phyloP scores from a whole-genome alignment of 371 early-diverging fungal genomes.

The Smittium culicis region DNA sequence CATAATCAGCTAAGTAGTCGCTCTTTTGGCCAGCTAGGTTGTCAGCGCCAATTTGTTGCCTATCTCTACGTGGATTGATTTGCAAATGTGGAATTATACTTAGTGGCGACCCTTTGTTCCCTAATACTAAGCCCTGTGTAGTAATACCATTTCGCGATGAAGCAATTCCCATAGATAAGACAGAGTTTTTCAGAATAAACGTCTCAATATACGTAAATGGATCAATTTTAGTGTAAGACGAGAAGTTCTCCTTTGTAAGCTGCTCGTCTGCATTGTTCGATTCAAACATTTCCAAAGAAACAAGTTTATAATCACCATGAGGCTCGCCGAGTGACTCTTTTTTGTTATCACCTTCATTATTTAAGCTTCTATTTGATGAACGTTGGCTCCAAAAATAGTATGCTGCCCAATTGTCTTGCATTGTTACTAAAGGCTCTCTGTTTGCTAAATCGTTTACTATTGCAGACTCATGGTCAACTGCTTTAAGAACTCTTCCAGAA shows the following conservation, averaged over 20 bases:
- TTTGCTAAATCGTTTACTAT: conserved; percentile 39
- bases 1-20: conserved; percentile 67
- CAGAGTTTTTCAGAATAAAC: conserved; percentile 55
- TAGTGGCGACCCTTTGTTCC: conserved; percentile 50
- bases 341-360: conserved; percentile 5
- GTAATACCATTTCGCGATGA: conserved; percentile 73
- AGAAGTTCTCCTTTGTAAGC: conserved; percentile 48
- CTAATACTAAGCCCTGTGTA: conserved; percentile 70
- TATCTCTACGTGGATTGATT: conserved; percentile 76
- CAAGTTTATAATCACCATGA: conserved; percentile 49
- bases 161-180: conserved; percentile 66
- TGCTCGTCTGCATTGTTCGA: conserved; percentile 58
- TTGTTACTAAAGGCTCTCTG: conserved; percentile 33
- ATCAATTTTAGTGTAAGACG: conserved; percentile 49
- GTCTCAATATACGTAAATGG: conserved; percentile 62
- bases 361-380: conserved; percentile 11
- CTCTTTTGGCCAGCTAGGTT: conserved; percentile 44
- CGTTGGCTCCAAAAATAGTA: conserved; percentile 79
- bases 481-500: conserved; percentile 65
- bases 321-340: conserved; percentile 14
- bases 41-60: conserved; percentile 32
- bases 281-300: conserved; percentile 68
- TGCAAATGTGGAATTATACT: conserved; percentile 59
- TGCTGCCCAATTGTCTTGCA: conserved; percentile 77
- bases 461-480: conserved; percentile 47